Evolutionary conservation across 1,284 basidiomycete species (phyloP), one percentile per base, ranked within the genome.

Genomic region (Cryptococcus jaspeensis): DNA sequence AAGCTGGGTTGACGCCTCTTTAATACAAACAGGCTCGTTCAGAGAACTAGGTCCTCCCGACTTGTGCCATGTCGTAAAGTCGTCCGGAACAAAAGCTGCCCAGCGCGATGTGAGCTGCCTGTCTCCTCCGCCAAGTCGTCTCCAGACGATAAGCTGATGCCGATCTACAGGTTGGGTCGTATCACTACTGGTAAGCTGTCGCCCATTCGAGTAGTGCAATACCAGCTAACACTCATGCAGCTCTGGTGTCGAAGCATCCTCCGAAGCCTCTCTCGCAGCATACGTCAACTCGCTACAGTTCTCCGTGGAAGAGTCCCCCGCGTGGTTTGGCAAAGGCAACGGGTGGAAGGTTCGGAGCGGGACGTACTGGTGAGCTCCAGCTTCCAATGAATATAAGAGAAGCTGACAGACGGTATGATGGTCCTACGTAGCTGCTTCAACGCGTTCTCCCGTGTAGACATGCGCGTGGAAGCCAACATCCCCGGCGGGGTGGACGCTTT

Each of bases 221-320:
- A 32, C 28, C 18, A n/a, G 38, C 61, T 65, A 23, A 62, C 18
- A 20, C 22, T 49, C 32, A 45, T 5, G 16, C 58, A 77, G 97
- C 55, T 98, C 95, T 0, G 95, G 95, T 28, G 91, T 98, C 49
- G 95, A 99, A 76, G 92, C 95, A 0, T 96, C 92, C 11, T 96
- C 93, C 1, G 97, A 93, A 12, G 96, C 95, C 2, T 96, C 93
- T 0, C 84, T 99, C 12, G 96, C 95, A 9, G 95, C 95, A 5
- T 99, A 99, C 79, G 89, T 99, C 78, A 99, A 99, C 81, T 95
- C 92, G 15, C 82, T 99, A 36, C 95, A 92, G 5, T 98, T 98
- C 74, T 86, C 90, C 39, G 87, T 99, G 60, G 95, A 98, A 70
- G 92, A 95, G 63, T 87, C 84, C 54, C 84, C 87, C 15, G 88